A percentile compares a stretch with the other conserved stretches of the same genome.
phyloP scores from a whole-genome alignment of 768 basidiomycete genomes.

The Auriculariales sp. region DNA sequence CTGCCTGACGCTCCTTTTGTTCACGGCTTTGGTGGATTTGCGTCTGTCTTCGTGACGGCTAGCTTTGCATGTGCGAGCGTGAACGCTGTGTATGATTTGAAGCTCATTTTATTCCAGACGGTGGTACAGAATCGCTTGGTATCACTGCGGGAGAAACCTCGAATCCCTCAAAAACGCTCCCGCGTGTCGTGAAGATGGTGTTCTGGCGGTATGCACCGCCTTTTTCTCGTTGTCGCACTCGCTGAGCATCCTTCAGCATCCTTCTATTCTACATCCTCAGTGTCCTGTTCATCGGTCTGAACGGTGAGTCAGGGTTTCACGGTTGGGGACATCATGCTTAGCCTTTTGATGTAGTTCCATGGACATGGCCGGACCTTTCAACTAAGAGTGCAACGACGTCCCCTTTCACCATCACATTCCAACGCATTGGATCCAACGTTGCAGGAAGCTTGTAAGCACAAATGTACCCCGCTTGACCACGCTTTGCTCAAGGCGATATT shows the following conservation, averaged over 20 bases:
- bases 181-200: slow-evolving; percentile 74
- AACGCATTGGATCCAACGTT: slow-evolving; percentile 49
- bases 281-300: slow-evolving; percentile 67
- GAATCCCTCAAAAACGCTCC: slow-evolving; percentile 82
- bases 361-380: slow-evolving; percentile 62
- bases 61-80: slow-evolving; percentile 66
- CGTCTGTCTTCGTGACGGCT: slow-evolving; percentile 69
- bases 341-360: slow-evolving; percentile 46
- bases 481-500: no score
- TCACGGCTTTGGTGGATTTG: slow-evolving; percentile 73
- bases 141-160: slow-evolving; percentile 86
- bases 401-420: slow-evolving; percentile 79
- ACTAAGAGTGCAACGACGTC: slow-evolving; percentile 60
- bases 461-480: no score
- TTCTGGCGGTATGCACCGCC: slow-evolving; percentile 58
- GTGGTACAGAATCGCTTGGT: slow-evolving; percentile 82
- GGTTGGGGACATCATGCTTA: not conserved
- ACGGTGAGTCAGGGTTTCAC: slow-evolving; percentile 33
- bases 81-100: no score
- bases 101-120: slow-evolving; percentile 53
- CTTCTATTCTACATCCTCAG: slow-evolving; percentile 70
- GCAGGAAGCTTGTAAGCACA: slow-evolving; percentile 73
- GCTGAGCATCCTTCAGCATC: slow-evolving; percentile 31
- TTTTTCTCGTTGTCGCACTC: no score
- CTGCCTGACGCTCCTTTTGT: slow-evolving; percentile 75